These are phyloP conservation scores for Phytophthora podocarpi DNA, from an alignment of 352 stramenopile species.

Conservation along the genomic window DNA sequence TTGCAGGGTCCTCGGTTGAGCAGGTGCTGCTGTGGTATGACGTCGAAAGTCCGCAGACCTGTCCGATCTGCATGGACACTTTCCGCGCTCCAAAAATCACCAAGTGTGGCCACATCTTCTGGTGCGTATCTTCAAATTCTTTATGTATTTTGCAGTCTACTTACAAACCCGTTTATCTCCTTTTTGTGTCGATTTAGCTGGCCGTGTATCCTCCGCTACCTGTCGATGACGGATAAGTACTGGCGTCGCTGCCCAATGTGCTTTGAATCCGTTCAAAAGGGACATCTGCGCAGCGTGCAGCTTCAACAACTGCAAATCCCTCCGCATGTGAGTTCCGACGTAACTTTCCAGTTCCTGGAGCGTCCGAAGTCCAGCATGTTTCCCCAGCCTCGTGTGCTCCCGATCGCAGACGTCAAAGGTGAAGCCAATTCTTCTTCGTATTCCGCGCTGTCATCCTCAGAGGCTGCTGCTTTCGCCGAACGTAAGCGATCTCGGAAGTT, in stretches of 20 bases:
- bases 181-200: slow-evolving; percentile 48
- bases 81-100: slow-evolving; percentile 87
- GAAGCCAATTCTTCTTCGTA: not conserved
- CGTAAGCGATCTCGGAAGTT: slow-evolving; percentile 52
- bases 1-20: slow-evolving; percentile 79
- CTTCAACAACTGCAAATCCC: slow-evolving; percentile 64
- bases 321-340: slow-evolving; percentile 53
- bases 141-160: not conserved
- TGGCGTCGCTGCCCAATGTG: slow-evolving; percentile 89
- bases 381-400: slow-evolving; percentile 49
- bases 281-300: slow-evolving; percentile 73
- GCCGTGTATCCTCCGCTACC: slow-evolving; percentile 82
- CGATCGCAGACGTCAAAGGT: slow-evolving; percentile 8
- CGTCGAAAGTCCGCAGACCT: slow-evolving; percentile 52
- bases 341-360: slow-evolving; percentile 80
- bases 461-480: slow-evolving; percentile 31
- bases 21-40: slow-evolving; percentile 86
- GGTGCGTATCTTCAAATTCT: slow-evolving; percentile 39
- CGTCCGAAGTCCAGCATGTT: slow-evolving; percentile 75
- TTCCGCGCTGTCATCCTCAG: slow-evolving; percentile 4
- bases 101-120: slow-evolving; percentile 88
- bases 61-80: slow-evolving; percentile 83
- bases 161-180: slow-evolving; percentile 1
- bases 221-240: slow-evolving; percentile 88
- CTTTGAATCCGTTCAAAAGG: slow-evolving; percentile 87